Conservation (phyloP, 2,329 filamentous ascomycete species). For the Aureobasidium mangrovei region DNA sequence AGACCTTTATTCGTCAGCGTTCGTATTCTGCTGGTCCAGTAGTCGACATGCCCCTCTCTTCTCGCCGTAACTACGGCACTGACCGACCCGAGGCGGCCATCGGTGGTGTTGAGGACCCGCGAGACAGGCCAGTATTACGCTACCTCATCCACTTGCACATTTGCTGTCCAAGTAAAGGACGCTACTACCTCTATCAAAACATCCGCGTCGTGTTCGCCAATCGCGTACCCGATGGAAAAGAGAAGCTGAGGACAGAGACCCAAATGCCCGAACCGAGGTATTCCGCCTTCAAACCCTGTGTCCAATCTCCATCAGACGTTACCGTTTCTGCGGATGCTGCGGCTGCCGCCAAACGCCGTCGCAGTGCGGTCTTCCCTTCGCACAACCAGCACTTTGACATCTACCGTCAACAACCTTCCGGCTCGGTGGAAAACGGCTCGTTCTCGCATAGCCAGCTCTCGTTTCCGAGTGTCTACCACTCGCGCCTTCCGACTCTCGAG, state of each 20-base stretch:
- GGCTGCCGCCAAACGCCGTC: background rate
- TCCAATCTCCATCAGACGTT: constrained; percentile 24
- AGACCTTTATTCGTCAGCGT: constrained; percentile 91
- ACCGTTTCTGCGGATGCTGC: constrained; percentile 19
- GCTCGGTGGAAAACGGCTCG: background rate
- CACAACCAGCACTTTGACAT: background rate
- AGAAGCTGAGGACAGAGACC: constrained; percentile 82
- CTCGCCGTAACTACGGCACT: constrained; percentile 40
- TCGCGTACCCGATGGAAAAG: constrained; percentile 88
- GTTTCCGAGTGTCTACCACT: background rate
- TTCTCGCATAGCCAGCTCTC: background rate
- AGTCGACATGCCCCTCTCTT: constrained; percentile 56
- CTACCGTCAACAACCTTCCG: background rate
- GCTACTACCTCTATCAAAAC: constrained; percentile 84
- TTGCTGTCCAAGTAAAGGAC: constrained; percentile 72
- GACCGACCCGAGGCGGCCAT: constrained; percentile 46
- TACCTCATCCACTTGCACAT: constrained; percentile 93
- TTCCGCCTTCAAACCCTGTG: constrained; percentile 61
- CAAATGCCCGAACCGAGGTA: constrained; percentile 83
- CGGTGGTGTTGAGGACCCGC: constrained; percentile 40
- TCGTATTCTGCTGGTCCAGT: constrained; percentile 84
- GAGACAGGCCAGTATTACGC: constrained; percentile 65
- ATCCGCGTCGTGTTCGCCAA: constrained; percentile 96
- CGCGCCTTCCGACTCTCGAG: background rate
- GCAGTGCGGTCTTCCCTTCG: background rate